Conservation (phyloP, 805 yeast genomes). For the Yarrowia deformans region DNA sequence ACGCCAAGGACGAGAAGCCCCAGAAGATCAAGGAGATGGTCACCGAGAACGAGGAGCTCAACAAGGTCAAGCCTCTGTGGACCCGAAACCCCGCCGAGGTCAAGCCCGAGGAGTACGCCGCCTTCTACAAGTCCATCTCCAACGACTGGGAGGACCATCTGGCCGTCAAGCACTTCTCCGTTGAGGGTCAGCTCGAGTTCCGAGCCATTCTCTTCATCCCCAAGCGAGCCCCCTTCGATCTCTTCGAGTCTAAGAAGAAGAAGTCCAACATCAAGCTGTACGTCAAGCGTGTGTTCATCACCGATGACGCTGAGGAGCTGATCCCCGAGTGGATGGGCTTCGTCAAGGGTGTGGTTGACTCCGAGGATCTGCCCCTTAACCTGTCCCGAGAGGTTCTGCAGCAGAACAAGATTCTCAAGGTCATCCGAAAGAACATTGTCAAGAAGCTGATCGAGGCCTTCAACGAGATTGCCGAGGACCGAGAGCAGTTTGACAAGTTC, state of each 20-base stretch:
- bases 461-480: constrained; percentile 99
- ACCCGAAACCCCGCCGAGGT: constrained; percentile 98
- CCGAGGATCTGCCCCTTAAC: constrained; percentile 99
- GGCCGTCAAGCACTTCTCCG: constrained; percentile 99
- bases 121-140: constrained; percentile 98
- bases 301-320: constrained; percentile 99
- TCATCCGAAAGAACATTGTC: constrained; percentile 97
- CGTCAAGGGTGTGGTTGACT: constrained; percentile 99
- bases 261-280: constrained; percentile 97
- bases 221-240: constrained; percentile 98
- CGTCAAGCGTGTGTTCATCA: constrained; percentile 99
- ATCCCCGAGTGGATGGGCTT: constrained; percentile 99
- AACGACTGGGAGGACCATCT: constrained; percentile 99
- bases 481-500: constrained; percentile 98
- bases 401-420: constrained; percentile 99
- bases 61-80: constrained; percentile 99
- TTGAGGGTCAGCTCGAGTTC: constrained; percentile 99
- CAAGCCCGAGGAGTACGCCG: constrained; percentile 97
- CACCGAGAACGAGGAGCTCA: constrained; percentile 95
- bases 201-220: constrained; percentile 97
- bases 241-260: constrained; percentile 99
- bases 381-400: constrained; percentile 99
- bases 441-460: constrained; percentile 98
- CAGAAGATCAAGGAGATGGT: constrained; percentile 93
- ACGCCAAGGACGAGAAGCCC: constrained; percentile 75